Evolutionary conservation across 108 stramenopile genomes (phyloP), one percentile per base, ranked within the genome.

Genomic region (Fragilariopsis cylindrus): DNA sequence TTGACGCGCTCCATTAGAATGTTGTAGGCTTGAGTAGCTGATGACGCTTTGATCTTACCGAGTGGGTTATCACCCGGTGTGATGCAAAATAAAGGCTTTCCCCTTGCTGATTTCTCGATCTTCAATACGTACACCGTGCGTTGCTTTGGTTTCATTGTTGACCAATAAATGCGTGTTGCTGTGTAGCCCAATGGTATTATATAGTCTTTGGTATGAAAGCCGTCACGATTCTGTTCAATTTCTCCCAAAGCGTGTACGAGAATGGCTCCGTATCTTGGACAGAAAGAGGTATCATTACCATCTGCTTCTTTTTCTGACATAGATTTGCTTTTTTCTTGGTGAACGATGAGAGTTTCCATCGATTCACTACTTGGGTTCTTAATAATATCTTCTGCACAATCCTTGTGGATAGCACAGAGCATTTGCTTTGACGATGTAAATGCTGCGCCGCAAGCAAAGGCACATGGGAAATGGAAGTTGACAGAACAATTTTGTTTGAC

Each of bases 81-180:
- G 15, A 84, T 82, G 3, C 72, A 65, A 56, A 91, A 91, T 21
- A 84, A 13, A 12, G 87, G 72, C 52, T 72, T 71, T 4, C 56
- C 58, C n/a, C 42, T 53, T 3, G 57, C 55, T 39, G 47, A 62
- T 47, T 76, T 75, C 12, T 78, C 79, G 48, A 92, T 80, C 57
- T 78, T 74, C 62, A 88, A 55, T 1, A 88, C 66, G 65, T 92
- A 92, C 9, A 89, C 84, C 3, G 88, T 92, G 7, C 91, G 68
- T 21, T 48, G 69, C 46, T 68, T 76, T 4, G 84, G 76, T 47
- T 55, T n/a, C 9, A 68, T 71, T 1, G 65, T 73, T n/a, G 87
- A 88, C 88, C 88, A 92, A 74, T 82, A 92, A 43, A 89, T 89
- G 11, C 91, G 60, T 7, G 87, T 87, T 4, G 91, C 83, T 1